Percentiles rank a stretch among this genome's conserved stretches.
Evolutionary conservation across 192 early-diverging fungal species (phyloP).

Genomic region (Linnemannia elongata): DNA sequence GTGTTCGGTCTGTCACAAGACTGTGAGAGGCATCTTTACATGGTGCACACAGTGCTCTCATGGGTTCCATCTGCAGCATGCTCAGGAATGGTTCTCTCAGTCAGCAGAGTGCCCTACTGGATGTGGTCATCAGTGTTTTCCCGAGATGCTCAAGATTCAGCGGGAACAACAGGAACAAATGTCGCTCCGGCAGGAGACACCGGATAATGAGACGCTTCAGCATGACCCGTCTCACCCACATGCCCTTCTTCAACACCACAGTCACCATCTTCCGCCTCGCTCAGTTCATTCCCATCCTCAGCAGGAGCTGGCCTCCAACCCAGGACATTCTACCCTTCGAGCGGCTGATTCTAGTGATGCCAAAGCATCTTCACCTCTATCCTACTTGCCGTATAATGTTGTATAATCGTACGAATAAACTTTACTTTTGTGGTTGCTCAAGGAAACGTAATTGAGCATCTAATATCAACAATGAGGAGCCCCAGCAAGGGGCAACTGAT

Average conservation of each 20-base stretch:
- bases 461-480: no score
- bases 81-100: constrained; percentile 76
- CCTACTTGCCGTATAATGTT: constrained; percentile 3
- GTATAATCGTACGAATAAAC: background rate
- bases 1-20: constrained; percentile 81
- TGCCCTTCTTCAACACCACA: background rate
- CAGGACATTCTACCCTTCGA: constrained; percentile 6
- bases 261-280: constrained; percentile 11
- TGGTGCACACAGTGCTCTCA: constrained; percentile 89
- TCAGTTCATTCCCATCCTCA: constrained; percentile 10
- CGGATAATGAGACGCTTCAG: constrained; percentile 14
- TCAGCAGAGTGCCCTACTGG: constrained; percentile 79
- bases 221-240: constrained; percentile 12
- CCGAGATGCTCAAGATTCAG: constrained; percentile 54
- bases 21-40: constrained; percentile 77
- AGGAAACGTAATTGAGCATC: no score
- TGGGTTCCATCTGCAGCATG: constrained; percentile 82
- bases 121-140: constrained; percentile 78
- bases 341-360: background rate
- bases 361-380: constrained; percentile 23
- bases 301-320: constrained; percentile 36
- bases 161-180: constrained; percentile 46
- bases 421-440: no score
- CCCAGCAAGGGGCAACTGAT: no score
- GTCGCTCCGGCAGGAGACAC: constrained; percentile 9